Percentiles rank a stretch among this genome's conserved stretches.
Conservation (phyloP, 2,329 filamentous ascomycete species). For the Grosmannia clavigera region DNA sequence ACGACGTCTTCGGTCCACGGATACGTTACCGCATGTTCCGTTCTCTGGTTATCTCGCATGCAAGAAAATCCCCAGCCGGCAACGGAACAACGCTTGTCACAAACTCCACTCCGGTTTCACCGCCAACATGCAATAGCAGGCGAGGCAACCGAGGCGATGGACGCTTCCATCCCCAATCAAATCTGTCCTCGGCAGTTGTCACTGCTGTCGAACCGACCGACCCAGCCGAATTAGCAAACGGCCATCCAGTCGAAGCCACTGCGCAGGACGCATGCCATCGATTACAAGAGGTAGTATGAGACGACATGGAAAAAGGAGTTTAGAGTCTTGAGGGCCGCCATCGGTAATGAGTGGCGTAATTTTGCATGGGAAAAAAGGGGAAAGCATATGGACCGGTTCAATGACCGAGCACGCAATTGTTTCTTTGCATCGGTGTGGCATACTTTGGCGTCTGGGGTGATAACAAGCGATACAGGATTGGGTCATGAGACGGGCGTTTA, state of each 20-base stretch:
- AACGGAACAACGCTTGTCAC: not conserved
- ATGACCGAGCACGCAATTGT: not conserved
- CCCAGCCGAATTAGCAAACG: not conserved
- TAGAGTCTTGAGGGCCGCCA: not conserved
- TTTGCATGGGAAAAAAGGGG: not conserved
- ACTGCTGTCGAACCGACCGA: not conserved
- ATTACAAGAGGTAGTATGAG: not conserved
- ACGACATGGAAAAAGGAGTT: not conserved
- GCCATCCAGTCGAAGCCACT: not conserved
- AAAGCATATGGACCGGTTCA: not conserved
- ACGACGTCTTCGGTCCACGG: not conserved
- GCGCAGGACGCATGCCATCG: not conserved
- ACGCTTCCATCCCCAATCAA: not conserved
- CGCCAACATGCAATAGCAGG: not conserved
- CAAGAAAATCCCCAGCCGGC: not conserved
- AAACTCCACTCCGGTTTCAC: not conserved
- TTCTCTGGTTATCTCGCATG: conserved; percentile 2
- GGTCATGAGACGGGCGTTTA: not conserved
- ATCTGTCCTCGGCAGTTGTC: not conserved
- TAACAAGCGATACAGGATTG: not conserved
- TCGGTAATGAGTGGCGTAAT: not conserved
- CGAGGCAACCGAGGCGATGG: conserved; percentile 4
- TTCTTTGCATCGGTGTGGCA: not conserved
- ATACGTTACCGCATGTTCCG: not conserved
- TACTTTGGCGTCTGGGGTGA: not conserved